A percentile compares a stretch with the other conserved stretches of the same genome.
Evolutionary conservation across 139 green algal genomes (phyloP).

Genomic region (Chlorella sp.): DNA sequence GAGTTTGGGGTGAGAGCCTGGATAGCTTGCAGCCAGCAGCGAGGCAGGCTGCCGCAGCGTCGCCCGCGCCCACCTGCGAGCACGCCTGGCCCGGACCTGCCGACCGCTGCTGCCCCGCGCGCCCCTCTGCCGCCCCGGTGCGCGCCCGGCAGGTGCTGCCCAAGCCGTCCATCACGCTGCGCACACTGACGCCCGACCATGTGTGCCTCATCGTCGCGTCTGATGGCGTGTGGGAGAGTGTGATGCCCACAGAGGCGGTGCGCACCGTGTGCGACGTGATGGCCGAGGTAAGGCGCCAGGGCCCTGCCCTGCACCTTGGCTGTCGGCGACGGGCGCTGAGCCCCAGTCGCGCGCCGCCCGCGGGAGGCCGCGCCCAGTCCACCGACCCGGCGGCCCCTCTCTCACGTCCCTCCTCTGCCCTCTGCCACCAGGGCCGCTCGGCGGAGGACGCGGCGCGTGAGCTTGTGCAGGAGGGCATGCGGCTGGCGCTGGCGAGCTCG

Average conservation of each 20-base stretch:
- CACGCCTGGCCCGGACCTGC: neutral
- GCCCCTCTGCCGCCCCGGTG: neutral
- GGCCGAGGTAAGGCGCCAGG: no score
- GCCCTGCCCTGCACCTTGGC: no score
- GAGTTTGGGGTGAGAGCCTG: constrained; percentile 33
- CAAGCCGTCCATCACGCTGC: constrained; percentile 25
- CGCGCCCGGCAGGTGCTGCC: neutral
- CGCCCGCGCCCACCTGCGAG: neutral
- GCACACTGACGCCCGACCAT: constrained; percentile 31
- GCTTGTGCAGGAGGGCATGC: constrained; percentile 45
- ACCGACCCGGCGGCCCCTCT: no score
- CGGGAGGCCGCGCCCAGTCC: no score
- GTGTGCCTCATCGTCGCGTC: constrained; percentile 66
- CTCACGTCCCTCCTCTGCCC: no score
- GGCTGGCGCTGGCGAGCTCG: constrained; percentile 20
- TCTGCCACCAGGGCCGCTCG: no score
- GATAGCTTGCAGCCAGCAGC: constrained; percentile 35
- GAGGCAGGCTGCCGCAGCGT: constrained; percentile 37
- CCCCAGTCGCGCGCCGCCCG: no score
- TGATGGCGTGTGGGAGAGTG: constrained; percentile 69
- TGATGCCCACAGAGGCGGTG: constrained; percentile 41
- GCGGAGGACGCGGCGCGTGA: constrained; percentile 40
- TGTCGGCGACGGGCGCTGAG: no score
- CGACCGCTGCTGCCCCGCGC: neutral
- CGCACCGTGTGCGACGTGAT: constrained; percentile 55